A percentile compares a stretch with the other conserved stretches of the same genome.
Conservation (phyloP, 306 rosid species). For the Fragaria vesca region DNA sequence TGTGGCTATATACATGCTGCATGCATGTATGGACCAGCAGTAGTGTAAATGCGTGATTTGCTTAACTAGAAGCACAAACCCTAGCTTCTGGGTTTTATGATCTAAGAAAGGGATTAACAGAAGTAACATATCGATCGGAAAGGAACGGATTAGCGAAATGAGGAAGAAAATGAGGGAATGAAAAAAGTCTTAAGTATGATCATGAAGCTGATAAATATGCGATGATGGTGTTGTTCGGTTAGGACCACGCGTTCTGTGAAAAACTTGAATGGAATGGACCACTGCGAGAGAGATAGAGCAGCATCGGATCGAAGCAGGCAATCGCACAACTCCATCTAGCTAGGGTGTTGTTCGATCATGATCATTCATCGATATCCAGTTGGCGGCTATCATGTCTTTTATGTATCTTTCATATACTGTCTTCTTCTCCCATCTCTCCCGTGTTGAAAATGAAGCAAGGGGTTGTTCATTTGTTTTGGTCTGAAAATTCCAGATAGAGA, state of each 20-base stretch:
- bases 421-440: neutral
- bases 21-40: slow-evolving; percentile 2
- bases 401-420: neutral
- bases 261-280: slow-evolving; percentile 10
- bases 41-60: neutral
- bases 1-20: slow-evolving; percentile 3
- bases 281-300: neutral
- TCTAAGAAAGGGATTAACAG: neutral
- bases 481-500: neutral
- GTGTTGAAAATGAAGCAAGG: neutral
- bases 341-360: neutral
- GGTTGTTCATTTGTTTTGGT: neutral
- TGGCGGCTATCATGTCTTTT: slow-evolving; percentile 1
- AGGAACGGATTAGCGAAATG: neutral
- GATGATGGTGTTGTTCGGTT: neutral
- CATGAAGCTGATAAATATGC: neutral
- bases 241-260: slow-evolving; percentile 9
- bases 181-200: neutral
- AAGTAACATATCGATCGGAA: neutral
- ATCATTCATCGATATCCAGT: neutral
- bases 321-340: neutral
- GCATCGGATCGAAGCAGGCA: neutral
- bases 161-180: neutral
- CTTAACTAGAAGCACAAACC: neutral
- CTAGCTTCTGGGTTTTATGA: neutral